A percentile compares a stretch with the other conserved stretches of the same genome.
Evolutionary conservation across 805 yeast species (phyloP).

Genomic region (Zygosaccharomyces bailii): DNA sequence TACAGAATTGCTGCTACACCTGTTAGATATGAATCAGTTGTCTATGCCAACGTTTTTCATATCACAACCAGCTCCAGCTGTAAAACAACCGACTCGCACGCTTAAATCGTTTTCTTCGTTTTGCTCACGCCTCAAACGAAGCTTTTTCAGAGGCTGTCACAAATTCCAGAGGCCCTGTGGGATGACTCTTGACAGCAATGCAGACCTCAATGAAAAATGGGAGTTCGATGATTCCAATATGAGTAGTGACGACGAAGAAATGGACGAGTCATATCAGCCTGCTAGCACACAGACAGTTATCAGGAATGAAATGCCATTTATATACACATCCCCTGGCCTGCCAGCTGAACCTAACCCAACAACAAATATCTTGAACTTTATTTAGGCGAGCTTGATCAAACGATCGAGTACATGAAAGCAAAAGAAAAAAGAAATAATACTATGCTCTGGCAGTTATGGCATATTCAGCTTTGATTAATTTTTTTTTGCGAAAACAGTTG

Average conservation of each 20-base stretch:
- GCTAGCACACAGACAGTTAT: constrained; percentile 12
- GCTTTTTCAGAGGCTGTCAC: neutral
- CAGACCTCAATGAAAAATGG: neutral
- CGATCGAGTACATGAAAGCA: too few species aligned
- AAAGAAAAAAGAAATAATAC: too few species aligned
- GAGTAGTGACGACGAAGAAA: neutral
- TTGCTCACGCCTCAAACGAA: neutral
- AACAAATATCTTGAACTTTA: constrained; percentile 13
- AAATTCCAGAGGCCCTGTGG: neutral
- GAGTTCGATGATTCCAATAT: neutral
- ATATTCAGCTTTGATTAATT: too few species aligned
- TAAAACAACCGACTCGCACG: neutral
- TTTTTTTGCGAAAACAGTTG: too few species aligned
- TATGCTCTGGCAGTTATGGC: too few species aligned
- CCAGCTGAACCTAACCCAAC: constrained; percentile 7
- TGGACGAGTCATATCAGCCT: neutral
- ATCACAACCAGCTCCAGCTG: neutral
- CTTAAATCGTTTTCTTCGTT: constrained; percentile 1
- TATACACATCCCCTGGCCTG: constrained; percentile 1
- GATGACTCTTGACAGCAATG: neutral
- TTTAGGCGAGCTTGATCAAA: constrained; percentile 1
- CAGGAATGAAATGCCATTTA: constrained; percentile 8
- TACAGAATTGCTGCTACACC: constrained; percentile 11
- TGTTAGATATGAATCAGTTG: constrained; percentile 11
- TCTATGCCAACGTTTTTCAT: neutral